Base-by-base conservation (phyloP, 2,329 filamentous ascomycete species). In the Dichotomopilus funicola region DNA sequence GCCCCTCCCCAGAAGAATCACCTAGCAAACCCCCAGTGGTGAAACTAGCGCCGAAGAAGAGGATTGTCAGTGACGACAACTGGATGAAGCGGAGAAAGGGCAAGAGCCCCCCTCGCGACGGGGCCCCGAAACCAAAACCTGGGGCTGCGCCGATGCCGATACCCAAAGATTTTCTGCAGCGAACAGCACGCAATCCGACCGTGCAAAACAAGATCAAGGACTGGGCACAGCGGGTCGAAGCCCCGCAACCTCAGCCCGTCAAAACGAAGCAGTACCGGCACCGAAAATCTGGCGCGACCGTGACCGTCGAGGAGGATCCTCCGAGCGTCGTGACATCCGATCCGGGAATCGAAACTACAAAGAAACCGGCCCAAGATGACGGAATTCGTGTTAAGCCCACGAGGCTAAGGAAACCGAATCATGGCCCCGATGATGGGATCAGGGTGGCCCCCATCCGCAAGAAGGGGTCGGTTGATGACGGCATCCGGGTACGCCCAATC, bases 11-110 rank as follows among this genome's bases (percentile, higher is more conserved):
- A 27, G 53, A 57, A 37, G 34, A 53, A 36, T 69, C 71, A 49
- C 58, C 67, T 51, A 61, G 66, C 43, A 65, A 70, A 69, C 58
- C 75, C 67, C 67, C 74, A 72, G 63, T 58, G 6, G 55, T 77
- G 72, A 67, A 83, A 51, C 70, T 77, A 49, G 82, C 89, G 46
- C 92, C 92, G 12, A 91, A 89, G 73, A 96, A 95, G 77, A 83
- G 91, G 60, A 89, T 97, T 53, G 83, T 96, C 59, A 96, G 91
- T 68, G 92, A 97, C 72, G 87, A 88, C 53, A 89, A 96, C 72
- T 97, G 92, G 88, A 83, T 83, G 72, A 85, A 83, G 66, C 64
- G 65, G 57, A 70, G 72, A 69, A 80, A 78, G 59, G 78, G 76
- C 57, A 79, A 77, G 58, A 78, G 68, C 10, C 70, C 73, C 2